Evolutionary conservation across 805 yeast species (phyloP).

Genomic region (Candida endomychidarum): DNA sequence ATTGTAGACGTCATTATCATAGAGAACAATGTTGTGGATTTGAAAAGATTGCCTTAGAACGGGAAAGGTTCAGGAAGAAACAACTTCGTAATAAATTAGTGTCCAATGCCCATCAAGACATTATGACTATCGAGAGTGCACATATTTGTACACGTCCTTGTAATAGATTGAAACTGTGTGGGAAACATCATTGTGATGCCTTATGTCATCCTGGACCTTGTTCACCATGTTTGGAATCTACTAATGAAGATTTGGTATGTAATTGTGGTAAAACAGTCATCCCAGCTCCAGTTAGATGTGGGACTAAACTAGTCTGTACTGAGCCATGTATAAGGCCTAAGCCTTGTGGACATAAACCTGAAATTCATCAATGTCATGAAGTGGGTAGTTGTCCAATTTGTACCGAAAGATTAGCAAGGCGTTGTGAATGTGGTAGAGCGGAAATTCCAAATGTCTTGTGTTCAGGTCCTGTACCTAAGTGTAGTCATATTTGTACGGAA

Average conservation of each 20-base stretch:
- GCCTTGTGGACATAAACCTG: slow-evolving; percentile 70
- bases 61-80: slow-evolving; percentile 55
- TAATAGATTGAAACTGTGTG: slow-evolving; percentile 60
- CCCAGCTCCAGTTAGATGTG: slow-evolving; percentile 84
- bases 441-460: slow-evolving; percentile 65
- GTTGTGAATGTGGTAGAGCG: slow-evolving; percentile 61
- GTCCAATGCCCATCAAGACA: slow-evolving; percentile 35
- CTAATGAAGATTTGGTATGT: slow-evolving; percentile 76
- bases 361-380: slow-evolving; percentile 73
- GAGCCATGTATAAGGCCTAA: slow-evolving; percentile 60
- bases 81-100: slow-evolving; percentile 47
- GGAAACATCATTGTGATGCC: slow-evolving; percentile 61
- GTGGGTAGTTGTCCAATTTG: slow-evolving; percentile 69
- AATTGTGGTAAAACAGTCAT: slow-evolving; percentile 78
- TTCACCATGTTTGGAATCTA: slow-evolving; percentile 75
- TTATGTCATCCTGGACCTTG: slow-evolving; percentile 82
- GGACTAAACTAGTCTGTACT: slow-evolving; percentile 61
- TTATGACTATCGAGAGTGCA: slow-evolving; percentile 62
- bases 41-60: slow-evolving; percentile 57
- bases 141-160: slow-evolving; percentile 75
- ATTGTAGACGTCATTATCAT: slow-evolving; percentile 83
- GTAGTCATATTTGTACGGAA: slow-evolving; percentile 44
- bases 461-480: slow-evolving; percentile 65
- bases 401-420: slow-evolving; percentile 53
- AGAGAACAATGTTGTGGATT: slow-evolving; percentile 64